Conservation (phyloP, 2,329 filamentous ascomycete genomes). For the Pseudocercospora vitis region DNA sequence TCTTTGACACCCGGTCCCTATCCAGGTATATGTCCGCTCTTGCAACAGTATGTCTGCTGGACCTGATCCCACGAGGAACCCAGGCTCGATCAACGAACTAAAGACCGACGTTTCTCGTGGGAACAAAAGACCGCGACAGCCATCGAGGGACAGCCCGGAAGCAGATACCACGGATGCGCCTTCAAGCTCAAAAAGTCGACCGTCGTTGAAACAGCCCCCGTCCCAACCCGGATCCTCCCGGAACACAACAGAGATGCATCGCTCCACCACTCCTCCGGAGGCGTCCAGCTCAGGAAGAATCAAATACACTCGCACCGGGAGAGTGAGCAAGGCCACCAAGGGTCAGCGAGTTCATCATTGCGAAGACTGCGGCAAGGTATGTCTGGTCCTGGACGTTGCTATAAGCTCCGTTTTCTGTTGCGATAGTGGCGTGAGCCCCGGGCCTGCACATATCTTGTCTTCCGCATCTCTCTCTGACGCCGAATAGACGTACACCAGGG, state of each 20-base stretch:
- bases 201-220: slow-evolving; percentile 17
- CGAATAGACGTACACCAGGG: slow-evolving; percentile 49
- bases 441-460: too few species aligned
- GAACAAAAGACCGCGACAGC: slow-evolving; percentile 3
- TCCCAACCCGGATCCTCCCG: slow-evolving; percentile 21
- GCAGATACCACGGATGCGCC: slow-evolving; percentile 10
- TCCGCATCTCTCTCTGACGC: neutral
- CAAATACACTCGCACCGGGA: slow-evolving; percentile 48
- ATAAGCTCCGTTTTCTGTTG: too few species aligned
- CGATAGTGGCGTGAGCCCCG: too few species aligned
- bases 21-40: slow-evolving; percentile 5
- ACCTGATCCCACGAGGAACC: neutral
- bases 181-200: slow-evolving; percentile 8
- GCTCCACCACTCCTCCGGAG: slow-evolving; percentile 26
- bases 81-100: neutral
- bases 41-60: slow-evolving; percentile 1
- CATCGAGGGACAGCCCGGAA: slow-evolving; percentile 11
- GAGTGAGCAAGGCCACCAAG: slow-evolving; percentile 51
- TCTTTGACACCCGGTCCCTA: neutral
- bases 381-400: neutral
- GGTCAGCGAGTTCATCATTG: slow-evolving; percentile 48
- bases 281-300: slow-evolving; percentile 29
- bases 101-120: neutral
- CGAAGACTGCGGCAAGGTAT: slow-evolving; percentile 48
- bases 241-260: slow-evolving; percentile 26